Conservation (phyloP, 2,329 filamentous ascomycete genomes). For the Claviceps purpurea region DNA sequence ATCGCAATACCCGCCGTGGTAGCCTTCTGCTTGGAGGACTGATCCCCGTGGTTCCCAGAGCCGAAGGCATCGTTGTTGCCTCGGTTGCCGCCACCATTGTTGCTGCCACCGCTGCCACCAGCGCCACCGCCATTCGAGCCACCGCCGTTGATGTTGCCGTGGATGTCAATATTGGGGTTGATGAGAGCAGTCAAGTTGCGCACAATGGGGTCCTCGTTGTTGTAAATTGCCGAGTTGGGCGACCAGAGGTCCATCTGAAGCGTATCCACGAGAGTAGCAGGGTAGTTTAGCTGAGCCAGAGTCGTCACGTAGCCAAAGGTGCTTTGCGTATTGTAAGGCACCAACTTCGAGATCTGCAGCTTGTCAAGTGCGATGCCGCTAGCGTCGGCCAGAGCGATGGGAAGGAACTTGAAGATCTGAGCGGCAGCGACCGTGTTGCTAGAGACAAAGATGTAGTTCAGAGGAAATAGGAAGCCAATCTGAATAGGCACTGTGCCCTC, state of each 20-base stretch:
- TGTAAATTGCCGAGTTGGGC: constrained; percentile 62
- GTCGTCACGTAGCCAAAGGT: constrained; percentile 71
- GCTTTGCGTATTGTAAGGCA: constrained; percentile 59
- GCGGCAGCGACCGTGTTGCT: constrained; percentile 56
- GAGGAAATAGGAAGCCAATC: constrained; percentile 65
- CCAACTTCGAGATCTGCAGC: constrained; percentile 55
- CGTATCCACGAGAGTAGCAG: constrained; percentile 51
- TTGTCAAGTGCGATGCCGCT: constrained; percentile 40
- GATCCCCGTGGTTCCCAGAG: constrained; percentile 29
- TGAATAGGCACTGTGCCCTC: constrained; percentile 61
- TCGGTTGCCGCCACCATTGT: constrained; percentile 20
- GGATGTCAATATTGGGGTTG: constrained; percentile 55
- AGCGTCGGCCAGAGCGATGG: constrained; percentile 54
- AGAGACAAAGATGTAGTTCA: constrained; percentile 79
- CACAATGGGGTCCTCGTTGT: constrained; percentile 51
- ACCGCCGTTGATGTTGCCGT: constrained; percentile 23
- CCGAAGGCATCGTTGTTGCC: constrained; percentile 28
- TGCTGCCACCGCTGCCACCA: constrained; percentile 9
- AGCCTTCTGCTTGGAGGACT: constrained; percentile 45
- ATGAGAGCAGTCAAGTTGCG: constrained; percentile 65
- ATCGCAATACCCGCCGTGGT: constrained; percentile 59
- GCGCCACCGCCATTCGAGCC: constrained; percentile 20
- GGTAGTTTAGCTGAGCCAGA: constrained; percentile 55
- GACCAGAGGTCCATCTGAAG: constrained; percentile 58
- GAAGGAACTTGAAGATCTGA: constrained; percentile 75